Evolutionary conservation across 192 early-diverging fungal genomes (phyloP).

Genomic region (Piromyces finnis): DNA sequence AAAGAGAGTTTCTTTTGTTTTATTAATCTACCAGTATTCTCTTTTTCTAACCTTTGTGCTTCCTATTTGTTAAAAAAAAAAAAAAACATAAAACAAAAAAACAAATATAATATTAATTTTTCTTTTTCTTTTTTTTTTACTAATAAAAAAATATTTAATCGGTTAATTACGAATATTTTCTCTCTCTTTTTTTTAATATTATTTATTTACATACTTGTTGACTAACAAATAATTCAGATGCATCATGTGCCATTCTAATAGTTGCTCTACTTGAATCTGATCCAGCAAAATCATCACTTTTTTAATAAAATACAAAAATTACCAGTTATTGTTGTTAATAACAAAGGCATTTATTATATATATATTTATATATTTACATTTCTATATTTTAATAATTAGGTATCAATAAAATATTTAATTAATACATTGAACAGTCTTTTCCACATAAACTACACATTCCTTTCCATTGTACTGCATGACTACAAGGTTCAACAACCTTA

Average conservation of each 20-base stretch:
- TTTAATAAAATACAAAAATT: not conserved
- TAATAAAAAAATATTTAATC: no score
- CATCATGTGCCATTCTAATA: slow-evolving; percentile 65
- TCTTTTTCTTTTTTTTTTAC: no score
- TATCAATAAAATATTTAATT: not conserved
- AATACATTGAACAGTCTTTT: slow-evolving; percentile 37
- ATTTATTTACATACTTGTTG: slow-evolving; percentile 14
- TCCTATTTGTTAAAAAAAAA: slow-evolving; percentile 24
- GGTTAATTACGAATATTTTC: no score
- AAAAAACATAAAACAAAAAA: no score
- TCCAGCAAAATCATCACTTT: slow-evolving; percentile 11
- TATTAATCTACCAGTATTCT: slow-evolving; percentile 42
- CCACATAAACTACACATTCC: slow-evolving; percentile 74
- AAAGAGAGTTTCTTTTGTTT: slow-evolving; percentile 56
- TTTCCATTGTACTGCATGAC: slow-evolving; percentile 52
- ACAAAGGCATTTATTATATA: not conserved
- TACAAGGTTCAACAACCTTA: slow-evolving; percentile 30
- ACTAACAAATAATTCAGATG: slow-evolving; percentile 47
- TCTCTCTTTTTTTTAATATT: no score
- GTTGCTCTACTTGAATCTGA: slow-evolving; percentile 37
- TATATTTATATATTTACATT: not conserved
- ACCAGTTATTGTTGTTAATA: no score
- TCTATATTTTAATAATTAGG: no score
- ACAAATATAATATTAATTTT: no score
- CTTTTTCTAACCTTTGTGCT: slow-evolving; percentile 51